Evolutionary conservation across 2,329 filamentous ascomycete genomes (phyloP).

Genomic region (Apiospora koreana): DNA sequence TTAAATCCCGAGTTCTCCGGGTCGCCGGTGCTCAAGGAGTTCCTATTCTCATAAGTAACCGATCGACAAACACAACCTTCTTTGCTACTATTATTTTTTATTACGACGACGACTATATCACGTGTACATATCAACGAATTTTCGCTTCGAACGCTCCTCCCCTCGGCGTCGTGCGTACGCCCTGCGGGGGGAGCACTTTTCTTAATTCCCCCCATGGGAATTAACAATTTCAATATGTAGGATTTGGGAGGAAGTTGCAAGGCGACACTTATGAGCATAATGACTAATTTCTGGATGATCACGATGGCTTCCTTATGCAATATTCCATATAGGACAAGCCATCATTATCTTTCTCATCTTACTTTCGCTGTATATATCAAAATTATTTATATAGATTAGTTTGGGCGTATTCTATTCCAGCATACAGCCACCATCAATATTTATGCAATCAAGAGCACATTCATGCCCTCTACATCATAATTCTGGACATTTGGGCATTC

Average conservation of each 20-base stretch:
- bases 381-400: background rate
- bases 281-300: constrained; percentile 7
- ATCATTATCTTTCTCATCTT: constrained; percentile 7
- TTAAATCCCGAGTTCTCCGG: constrained; percentile 92
- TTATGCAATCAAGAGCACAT: background rate
- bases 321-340: background rate
- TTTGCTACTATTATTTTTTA: background rate
- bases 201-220: background rate
- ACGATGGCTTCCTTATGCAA: background rate
- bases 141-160: background rate
- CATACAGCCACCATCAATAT: background rate
- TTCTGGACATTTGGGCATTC: background rate
- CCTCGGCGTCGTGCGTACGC: background rate
- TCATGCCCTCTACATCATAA: background rate
- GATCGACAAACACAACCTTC: background rate
- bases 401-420: background rate
- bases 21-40: constrained; percentile 88
- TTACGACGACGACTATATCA: constrained; percentile 1
- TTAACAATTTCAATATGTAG: background rate
- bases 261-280: constrained; percentile 3
- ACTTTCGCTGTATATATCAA: background rate
- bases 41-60: constrained; percentile 75
- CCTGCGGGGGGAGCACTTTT: background rate
- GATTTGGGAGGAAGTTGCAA: background rate
- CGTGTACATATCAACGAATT: background rate